Percentiles rank a stretch among this genome's conserved stretches.
Evolutionary conservation across 306 rosid species (phyloP).

Genomic region (Castanea crenata): DNA sequence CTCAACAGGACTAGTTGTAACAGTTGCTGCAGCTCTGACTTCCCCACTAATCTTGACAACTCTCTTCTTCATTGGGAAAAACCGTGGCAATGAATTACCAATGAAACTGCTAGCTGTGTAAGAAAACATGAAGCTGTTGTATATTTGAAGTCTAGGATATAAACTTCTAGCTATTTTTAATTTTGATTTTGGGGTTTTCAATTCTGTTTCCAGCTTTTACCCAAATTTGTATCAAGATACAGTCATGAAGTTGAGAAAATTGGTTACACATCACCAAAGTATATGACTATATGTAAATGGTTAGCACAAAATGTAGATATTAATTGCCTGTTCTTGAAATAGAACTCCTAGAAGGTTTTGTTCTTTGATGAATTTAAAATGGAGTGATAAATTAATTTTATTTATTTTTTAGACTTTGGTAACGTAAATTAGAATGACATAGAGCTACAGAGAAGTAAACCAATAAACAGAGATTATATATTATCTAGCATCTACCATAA

Average conservation of each 20-base stretch:
- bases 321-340: neutral
- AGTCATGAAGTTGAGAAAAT: neutral
- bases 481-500: too few species aligned
- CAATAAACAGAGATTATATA: too few species aligned
- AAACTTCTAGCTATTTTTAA: neutral
- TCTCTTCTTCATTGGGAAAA: slow-evolving; percentile 32
- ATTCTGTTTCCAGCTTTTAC: neutral
- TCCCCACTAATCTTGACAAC: slow-evolving; percentile 37
- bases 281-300: neutral
- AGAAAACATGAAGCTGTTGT: slow-evolving; percentile 4
- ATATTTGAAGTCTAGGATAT: neutral
- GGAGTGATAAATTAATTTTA: neutral
- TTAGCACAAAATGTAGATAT: neutral
- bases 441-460: neutral
- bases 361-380: neutral
- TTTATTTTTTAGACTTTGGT: neutral
- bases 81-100: slow-evolving; percentile 43
- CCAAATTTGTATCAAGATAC: neutral
- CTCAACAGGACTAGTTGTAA: slow-evolving; percentile 44
- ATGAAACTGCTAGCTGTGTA: slow-evolving; percentile 55
- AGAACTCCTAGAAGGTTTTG: neutral
- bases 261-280: neutral
- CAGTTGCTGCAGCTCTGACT: slow-evolving; percentile 54
- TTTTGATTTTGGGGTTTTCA: neutral
- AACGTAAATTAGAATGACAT: neutral